Percentiles rank a stretch among this genome's conserved stretches.
Evolutionary conservation across 345 rosid species (phyloP).

Genomic region (Adansonia digitata): DNA sequence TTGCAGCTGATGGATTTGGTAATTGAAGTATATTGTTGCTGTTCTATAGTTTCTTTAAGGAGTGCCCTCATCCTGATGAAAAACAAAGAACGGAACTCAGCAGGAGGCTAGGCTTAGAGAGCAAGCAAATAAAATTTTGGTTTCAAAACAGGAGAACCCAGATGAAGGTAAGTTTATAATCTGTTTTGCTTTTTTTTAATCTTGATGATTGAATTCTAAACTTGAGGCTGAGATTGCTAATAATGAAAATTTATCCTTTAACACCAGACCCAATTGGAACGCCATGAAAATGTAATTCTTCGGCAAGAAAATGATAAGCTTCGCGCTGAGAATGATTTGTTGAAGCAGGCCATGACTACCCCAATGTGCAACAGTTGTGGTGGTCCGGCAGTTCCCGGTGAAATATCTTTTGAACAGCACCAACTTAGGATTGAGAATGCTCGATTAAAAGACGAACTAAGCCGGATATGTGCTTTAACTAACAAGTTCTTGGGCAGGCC

Average conservation of each 20-base stretch:
- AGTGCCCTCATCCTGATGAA: slow-evolving; percentile 93
- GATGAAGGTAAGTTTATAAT: slow-evolving; percentile 58
- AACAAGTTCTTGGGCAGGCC: slow-evolving; percentile 62
- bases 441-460: slow-evolving; percentile 49
- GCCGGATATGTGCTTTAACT: slow-evolving; percentile 41
- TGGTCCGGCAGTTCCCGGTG: slow-evolving; percentile 45
- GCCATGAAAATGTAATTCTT: slow-evolving; percentile 62
- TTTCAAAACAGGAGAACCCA: slow-evolving; percentile 98
- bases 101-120: slow-evolving; percentile 67
- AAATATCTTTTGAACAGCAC: slow-evolving; percentile 41
- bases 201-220: background rate
- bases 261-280: slow-evolving; percentile 69
- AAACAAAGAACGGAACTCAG: slow-evolving; percentile 85
- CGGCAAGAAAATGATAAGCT: slow-evolving; percentile 65
- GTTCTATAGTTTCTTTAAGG: slow-evolving; percentile 72
- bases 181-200: background rate
- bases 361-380: slow-evolving; percentile 68
- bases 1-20: background rate
- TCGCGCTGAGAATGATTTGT: slow-evolving; percentile 46
- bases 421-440: slow-evolving; percentile 65
- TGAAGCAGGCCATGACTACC: slow-evolving; percentile 43
- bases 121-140: slow-evolving; percentile 91
- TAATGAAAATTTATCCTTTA: background rate
- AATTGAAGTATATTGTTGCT: background rate
- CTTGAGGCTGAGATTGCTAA: background rate